These are phyloP conservation scores for Tilletia indica DNA, from an alignment of 1,284 basidiomycete genomes.

Conservation along the genomic window DNA sequence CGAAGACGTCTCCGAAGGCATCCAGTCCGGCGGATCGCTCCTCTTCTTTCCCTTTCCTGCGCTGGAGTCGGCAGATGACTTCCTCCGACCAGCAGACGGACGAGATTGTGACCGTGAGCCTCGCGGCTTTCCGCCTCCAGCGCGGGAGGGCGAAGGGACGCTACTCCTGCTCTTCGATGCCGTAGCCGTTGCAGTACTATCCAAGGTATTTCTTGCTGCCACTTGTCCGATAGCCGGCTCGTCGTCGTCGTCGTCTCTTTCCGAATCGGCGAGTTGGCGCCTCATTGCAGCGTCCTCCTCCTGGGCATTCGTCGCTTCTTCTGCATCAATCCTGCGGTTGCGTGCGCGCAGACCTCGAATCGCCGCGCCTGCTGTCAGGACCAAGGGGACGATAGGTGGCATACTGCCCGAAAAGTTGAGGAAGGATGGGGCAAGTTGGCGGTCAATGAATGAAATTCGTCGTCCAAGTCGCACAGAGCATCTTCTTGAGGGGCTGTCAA, in stretches of 20 bases:
- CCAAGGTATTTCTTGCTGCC: background rate
- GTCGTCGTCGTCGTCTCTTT: background rate
- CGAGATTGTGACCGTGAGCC: background rate
- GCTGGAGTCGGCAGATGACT: background rate
- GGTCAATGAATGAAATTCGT: too few species aligned
- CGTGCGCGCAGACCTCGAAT: background rate
- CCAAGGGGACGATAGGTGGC: conserved; percentile 1
- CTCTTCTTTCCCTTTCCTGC: too few species aligned
- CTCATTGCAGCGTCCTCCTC: background rate
- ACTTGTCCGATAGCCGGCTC: background rate
- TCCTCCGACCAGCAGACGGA: background rate
- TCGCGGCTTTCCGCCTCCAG: too few species aligned
- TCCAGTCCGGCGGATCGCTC: too few species aligned
- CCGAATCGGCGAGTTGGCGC: background rate
- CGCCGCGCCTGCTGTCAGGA: conserved; percentile 1
- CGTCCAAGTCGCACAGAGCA: too few species aligned
- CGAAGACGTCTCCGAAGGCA: too few species aligned
- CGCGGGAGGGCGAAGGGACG: too few species aligned
- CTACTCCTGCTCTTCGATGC: too few species aligned
- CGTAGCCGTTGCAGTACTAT: too few species aligned
- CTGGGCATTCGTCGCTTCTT: background rate
- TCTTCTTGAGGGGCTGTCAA: too few species aligned
- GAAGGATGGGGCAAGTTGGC: background rate
- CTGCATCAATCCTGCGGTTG: background rate
- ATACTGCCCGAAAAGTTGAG: background rate